Base-by-base conservation (phyloP, 345 rosid species). In the Salix purpurea region DNA sequence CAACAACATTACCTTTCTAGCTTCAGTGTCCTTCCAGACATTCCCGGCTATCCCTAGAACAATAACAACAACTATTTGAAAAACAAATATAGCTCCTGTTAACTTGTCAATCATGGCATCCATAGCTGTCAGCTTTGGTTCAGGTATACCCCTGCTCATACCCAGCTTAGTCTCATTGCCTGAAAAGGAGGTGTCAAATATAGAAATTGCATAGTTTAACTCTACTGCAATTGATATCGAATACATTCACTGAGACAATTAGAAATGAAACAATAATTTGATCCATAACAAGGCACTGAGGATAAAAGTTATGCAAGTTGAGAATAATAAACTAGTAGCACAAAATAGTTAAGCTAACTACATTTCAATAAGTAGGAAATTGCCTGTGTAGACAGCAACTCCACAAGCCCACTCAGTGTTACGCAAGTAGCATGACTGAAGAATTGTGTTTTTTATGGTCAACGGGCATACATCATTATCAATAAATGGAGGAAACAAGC, bases 361-460 rank as follows among this genome's bases (percentile, higher is more conserved):
- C 28, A 56, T 24, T 56, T 76, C 40, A 76, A 19, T 46, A 19
- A 67, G 44, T n/a, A 76, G 10, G 28, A 84, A 85, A 84, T 71
- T 89, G 85, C 99, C 99, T 76, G 99, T 93, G 71, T 96, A 93
- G 73, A 93, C 87, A 84, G 98, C 97, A 75, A 92, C 98, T 81
- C 99, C 99, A 88, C 99, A 96, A 69, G 91, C 99, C 99, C 99
- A 93, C 76, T 96, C 99, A 23, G 99, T 93, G 83, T 96, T 96
- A 73, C 98, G 85, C 84, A 96, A 85, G 88, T 92, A 96, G 85
- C 99, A 96, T 62, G 99, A 90, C 83, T 96, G 99, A 76, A 96
- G 99, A 83, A 96, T 80, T 39, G 98, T 92, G 83, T 93, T 96
- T 82, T 90, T 93, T 76, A 96, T 92, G 69, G 97, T 96, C 81